These are phyloP conservation scores for Kodamaea alishanica DNA, from an alignment of 1,139 yeast genomes.

Conservation along the genomic window DNA sequence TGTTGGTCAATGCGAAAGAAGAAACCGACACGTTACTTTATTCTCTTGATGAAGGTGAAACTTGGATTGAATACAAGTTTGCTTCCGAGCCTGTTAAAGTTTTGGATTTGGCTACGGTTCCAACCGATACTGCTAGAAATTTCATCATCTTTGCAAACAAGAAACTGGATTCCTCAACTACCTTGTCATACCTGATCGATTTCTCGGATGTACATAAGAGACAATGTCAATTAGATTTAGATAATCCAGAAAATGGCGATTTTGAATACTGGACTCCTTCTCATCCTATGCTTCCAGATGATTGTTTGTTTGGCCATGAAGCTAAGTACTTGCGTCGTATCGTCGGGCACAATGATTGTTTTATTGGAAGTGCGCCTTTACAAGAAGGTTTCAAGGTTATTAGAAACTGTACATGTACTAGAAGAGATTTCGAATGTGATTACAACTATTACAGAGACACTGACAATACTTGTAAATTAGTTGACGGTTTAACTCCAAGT, in stretches of 20 bases:
- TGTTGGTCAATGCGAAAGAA: slow-evolving; percentile 57
- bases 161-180: slow-evolving; percentile 14
- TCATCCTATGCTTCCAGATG: slow-evolving; percentile 57
- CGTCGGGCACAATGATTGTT: slow-evolving; percentile 61
- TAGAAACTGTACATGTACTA: slow-evolving; percentile 76
- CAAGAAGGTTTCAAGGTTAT: slow-evolving; percentile 55
- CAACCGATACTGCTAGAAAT: slow-evolving; percentile 80
- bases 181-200: slow-evolving; percentile 55
- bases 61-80: slow-evolving; percentile 71
- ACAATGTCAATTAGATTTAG: slow-evolving; percentile 68
- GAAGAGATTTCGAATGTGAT: slow-evolving; percentile 93
- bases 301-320: slow-evolving; percentile 89
- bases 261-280: slow-evolving; percentile 81
- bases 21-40: slow-evolving; percentile 58
- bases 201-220: slow-evolving; percentile 62
- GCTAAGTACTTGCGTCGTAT: slow-evolving; percentile 72
- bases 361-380: slow-evolving; percentile 73
- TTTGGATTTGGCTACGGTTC: slow-evolving; percentile 81
- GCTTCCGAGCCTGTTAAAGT: slow-evolving; percentile 53
- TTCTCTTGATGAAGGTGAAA: slow-evolving; percentile 75
- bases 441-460: slow-evolving; percentile 66
- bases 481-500: slow-evolving; percentile 64
- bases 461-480: slow-evolving; percentile 86
- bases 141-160: slow-evolving; percentile 41
- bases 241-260: slow-evolving; percentile 60